Percentiles rank a stretch among this genome's conserved stretches.
Conservation (phyloP, 2,329 filamentous ascomycete genomes). For the Cordyceps pruinosa region DNA sequence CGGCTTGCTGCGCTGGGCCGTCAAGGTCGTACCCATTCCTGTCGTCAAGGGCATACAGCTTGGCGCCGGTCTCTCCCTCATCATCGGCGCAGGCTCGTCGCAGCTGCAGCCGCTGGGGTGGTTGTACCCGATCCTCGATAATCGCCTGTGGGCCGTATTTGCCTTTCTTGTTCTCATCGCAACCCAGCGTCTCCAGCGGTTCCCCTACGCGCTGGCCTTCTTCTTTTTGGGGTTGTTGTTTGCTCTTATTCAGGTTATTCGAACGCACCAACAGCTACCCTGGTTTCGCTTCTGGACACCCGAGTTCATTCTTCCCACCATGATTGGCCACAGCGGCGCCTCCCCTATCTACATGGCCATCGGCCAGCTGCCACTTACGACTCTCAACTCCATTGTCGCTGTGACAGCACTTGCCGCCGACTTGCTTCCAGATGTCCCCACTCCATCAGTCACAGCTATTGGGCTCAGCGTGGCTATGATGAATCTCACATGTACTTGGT, state of each 20-base stretch:
- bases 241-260: slow-evolving; percentile 39
- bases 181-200: slow-evolving; percentile 56
- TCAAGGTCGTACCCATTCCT: slow-evolving; percentile 69
- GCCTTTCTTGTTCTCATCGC: slow-evolving; percentile 66
- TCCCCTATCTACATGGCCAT: slow-evolving; percentile 55
- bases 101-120: slow-evolving; percentile 65
- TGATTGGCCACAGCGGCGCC: slow-evolving; percentile 24
- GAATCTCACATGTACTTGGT: slow-evolving; percentile 83
- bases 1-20: slow-evolving; percentile 68
- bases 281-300: slow-evolving; percentile 56
- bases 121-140: slow-evolving; percentile 64
- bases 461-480: slow-evolving; percentile 76
- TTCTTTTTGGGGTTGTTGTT: slow-evolving; percentile 64
- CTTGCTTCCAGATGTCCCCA: slow-evolving; percentile 60
- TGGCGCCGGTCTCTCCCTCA: slow-evolving; percentile 77
- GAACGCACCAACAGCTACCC: slow-evolving; percentile 35
- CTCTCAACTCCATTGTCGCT: slow-evolving; percentile 86
- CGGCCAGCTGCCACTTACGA: slow-evolving; percentile 84
- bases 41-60: slow-evolving; percentile 94
- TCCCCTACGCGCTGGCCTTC: slow-evolving; percentile 73
- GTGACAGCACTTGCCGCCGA: slow-evolving; percentile 73
- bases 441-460: slow-evolving; percentile 67
- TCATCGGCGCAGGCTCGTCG: slow-evolving; percentile 66
- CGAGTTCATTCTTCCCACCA: slow-evolving; percentile 30
- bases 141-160: slow-evolving; percentile 66